phyloP scores from a whole-genome alignment of 2,329 filamentous ascomycete genomes.

The Hypoxylon sp. region DNA sequence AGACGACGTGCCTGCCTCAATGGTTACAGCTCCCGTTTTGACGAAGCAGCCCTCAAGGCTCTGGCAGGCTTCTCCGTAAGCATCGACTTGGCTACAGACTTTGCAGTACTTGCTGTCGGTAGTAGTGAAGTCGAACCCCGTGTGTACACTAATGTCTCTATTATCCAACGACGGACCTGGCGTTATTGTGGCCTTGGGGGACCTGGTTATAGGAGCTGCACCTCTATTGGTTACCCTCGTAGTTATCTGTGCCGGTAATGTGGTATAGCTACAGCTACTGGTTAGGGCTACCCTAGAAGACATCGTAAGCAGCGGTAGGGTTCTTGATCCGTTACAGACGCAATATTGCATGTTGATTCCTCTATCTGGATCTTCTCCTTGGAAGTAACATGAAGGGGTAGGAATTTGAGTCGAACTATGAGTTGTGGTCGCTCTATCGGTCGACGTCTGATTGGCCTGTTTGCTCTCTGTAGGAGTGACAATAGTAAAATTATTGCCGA shows the following conservation, averaged over 20 bases:
- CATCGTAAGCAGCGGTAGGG: background rate
- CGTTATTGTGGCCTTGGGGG: background rate
- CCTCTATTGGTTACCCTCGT: background rate
- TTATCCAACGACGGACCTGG: background rate
- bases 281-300: background rate
- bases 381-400: background rate
- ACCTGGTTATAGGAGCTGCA: too few species aligned
- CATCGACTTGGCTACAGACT: background rate
- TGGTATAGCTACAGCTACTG: slow-evolving; percentile 1
- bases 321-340: background rate
- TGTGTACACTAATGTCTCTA: background rate
- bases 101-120: background rate
- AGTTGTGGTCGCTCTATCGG: too few species aligned
- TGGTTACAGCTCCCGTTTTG: slow-evolving; percentile 27
- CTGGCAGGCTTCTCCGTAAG: background rate
- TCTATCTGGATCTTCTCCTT: background rate
- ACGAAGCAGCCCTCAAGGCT: slow-evolving; percentile 27
- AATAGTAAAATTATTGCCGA: too few species aligned
- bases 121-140: background rate
- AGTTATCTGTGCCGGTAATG: background rate
- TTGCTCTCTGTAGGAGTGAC: too few species aligned
- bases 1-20: slow-evolving; percentile 34
- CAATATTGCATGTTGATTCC: background rate
- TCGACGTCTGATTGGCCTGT: too few species aligned
- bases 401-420: too few species aligned